Evolutionary conservation across 345 rosid species (phyloP).

Genomic region (Melaleuca alternifolia): DNA sequence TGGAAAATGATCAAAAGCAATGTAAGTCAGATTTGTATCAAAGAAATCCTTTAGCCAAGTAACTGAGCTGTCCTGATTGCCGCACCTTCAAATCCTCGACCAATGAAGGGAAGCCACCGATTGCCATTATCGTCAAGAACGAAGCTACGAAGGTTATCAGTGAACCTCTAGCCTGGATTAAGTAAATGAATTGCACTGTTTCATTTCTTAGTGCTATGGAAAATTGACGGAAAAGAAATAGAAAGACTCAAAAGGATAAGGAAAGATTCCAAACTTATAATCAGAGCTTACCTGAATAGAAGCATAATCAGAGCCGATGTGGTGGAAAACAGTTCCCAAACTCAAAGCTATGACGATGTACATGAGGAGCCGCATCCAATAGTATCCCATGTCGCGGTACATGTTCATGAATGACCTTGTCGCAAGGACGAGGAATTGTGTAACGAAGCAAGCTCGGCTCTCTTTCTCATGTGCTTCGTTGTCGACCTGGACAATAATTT

Average conservation of each 20-base stretch:
- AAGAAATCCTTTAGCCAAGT: neutral
- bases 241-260: no score
- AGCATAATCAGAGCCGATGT: neutral
- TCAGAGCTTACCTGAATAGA: constrained; percentile 22
- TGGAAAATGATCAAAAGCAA: neutral
- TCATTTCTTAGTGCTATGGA: neutral
- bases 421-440: constrained; percentile 22
- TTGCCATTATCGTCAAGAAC: constrained; percentile 39
- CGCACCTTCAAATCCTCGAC: constrained; percentile 51
- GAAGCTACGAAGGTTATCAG: constrained; percentile 28
- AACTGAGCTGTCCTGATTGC: neutral
- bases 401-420: constrained; percentile 32
- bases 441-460: constrained; percentile 18
- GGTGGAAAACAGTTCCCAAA: neutral
- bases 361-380: constrained; percentile 4
- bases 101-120: constrained; percentile 52
- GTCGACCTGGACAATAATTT: neutral
- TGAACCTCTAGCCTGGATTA: constrained; percentile 29
- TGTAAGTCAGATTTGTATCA: neutral
- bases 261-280: no score
- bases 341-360: neutral
- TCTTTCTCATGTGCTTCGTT: constrained; percentile 3
- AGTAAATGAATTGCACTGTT: neutral
- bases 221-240: neutral
- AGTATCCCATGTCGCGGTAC: constrained; percentile 11